A percentile compares a stretch with the other conserved stretches of the same genome.
Conservation (phyloP, 352 stramenopile genomes). For the Pythium rishiriense region DNA sequence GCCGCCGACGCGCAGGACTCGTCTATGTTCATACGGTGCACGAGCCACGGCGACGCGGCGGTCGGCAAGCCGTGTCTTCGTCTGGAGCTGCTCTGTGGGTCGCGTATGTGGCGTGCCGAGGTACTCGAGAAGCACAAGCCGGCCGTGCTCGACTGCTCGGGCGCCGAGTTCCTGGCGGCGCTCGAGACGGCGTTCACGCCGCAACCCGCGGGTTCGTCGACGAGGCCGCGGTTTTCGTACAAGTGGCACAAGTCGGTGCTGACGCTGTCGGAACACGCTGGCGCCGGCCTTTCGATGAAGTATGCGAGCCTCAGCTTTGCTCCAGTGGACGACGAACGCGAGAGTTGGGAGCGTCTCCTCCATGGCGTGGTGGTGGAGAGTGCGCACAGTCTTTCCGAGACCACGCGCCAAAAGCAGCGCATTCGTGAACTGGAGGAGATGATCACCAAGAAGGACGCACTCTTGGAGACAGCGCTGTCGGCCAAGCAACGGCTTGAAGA, state of each 20-base stretch:
- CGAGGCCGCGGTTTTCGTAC: slow-evolving; percentile 35
- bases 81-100: slow-evolving; percentile 35
- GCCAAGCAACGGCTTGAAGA: slow-evolving; percentile 52
- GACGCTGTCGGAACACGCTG: slow-evolving; percentile 52
- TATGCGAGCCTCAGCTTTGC: slow-evolving; percentile 42
- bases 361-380: slow-evolving; percentile 32
- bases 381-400: slow-evolving; percentile 8
- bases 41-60: slow-evolving; percentile 5
- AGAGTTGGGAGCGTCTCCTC: slow-evolving; percentile 35
- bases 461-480: slow-evolving; percentile 41
- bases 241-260: slow-evolving; percentile 37
- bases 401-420: slow-evolving; percentile 23
- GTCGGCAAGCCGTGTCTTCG: slow-evolving; percentile 16
- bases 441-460: slow-evolving; percentile 41
- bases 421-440: slow-evolving; percentile 37
- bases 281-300: slow-evolving; percentile 48
- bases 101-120: slow-evolving; percentile 32
- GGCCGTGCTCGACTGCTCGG: slow-evolving; percentile 42
- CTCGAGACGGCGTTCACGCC: slow-evolving; percentile 29
- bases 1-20: not conserved
- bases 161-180: slow-evolving; percentile 33
- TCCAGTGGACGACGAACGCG: not conserved
- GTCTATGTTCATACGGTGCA: slow-evolving; percentile 34
- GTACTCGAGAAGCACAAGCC: slow-evolving; percentile 43
- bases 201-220: not conserved